Percentiles rank a stretch among this genome's conserved stretches.
Conservation (phyloP, 192 early-diverging fungal species). For the Linnemannia elongata region DNA sequence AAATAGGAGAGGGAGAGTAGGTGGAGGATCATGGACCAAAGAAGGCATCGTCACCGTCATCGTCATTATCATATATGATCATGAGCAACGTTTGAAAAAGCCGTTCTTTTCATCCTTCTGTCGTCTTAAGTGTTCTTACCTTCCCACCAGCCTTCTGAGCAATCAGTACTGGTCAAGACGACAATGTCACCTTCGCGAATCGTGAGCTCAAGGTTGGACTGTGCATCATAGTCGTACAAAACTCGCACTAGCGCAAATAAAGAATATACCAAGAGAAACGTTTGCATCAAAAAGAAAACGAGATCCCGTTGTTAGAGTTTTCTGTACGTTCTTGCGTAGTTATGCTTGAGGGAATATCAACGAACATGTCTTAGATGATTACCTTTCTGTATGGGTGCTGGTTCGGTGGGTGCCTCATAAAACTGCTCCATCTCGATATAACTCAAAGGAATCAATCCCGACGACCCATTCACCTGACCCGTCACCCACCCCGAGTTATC, state of each 20-base stretch:
- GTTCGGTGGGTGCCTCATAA: constrained; percentile 35
- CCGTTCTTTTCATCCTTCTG: neutral
- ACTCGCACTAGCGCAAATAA: constrained; percentile 50
- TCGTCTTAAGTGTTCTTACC: constrained; percentile 57
- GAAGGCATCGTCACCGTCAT: neutral
- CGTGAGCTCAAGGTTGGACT: constrained; percentile 64
- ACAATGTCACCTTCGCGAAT: constrained; percentile 63
- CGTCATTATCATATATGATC: neutral
- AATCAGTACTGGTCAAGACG: constrained; percentile 61
- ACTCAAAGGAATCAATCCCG: constrained; percentile 65
- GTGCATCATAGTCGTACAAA: constrained; percentile 68
- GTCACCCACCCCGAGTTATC: constrained; percentile 53
- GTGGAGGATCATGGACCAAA: neutral
- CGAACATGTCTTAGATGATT: neutral
- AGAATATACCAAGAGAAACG: neutral
- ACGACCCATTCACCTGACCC: constrained; percentile 24
- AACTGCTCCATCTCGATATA: constrained; percentile 61
- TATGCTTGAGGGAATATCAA: neutral
- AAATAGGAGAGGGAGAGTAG: neutral
- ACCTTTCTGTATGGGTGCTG: constrained; percentile 32
- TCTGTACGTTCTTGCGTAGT: neutral
- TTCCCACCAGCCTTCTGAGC: constrained; percentile 72
- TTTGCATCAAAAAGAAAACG: neutral
- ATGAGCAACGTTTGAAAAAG: neutral
- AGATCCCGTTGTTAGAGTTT: neutral